These are phyloP conservation scores for Caryopteris hybrid DNA, from an alignment of 305 asterid genomes.

Conservation along the genomic window DNA sequence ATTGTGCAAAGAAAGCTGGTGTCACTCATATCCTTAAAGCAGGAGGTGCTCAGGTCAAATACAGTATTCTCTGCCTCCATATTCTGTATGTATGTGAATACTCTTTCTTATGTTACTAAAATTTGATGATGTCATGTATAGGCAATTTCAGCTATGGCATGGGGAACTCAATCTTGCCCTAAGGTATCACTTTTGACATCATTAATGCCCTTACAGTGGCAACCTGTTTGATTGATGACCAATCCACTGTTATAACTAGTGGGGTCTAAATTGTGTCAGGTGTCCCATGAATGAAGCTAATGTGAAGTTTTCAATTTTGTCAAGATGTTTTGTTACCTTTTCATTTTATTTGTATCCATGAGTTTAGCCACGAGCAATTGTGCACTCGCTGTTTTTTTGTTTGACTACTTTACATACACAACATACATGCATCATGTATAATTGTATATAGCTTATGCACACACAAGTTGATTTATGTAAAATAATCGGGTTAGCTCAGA, in stretches of 20 bases:
- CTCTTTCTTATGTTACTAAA: conserved; percentile 18
- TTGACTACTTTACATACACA: too few relatives aligned
- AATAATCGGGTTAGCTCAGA: too few relatives aligned
- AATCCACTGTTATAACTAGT: not conserved
- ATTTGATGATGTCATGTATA: conserved; percentile 21
- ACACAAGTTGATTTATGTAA: too few relatives aligned
- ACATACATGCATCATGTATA: too few relatives aligned
- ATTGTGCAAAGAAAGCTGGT: conserved; percentile 97
- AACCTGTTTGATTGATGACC: not conserved
- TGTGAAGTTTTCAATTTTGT: conserved; percentile 5
- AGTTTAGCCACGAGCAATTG: not conserved
- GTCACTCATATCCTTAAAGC: conserved; percentile 96
- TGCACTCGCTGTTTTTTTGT: too few relatives aligned
- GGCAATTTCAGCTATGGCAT: conserved; percentile 98
- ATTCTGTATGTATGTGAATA: not conserved
- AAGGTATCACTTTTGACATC: conserved; percentile 51
- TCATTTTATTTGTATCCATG: not conserved
- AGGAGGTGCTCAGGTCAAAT: conserved; percentile 92
- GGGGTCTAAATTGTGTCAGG: not conserved
- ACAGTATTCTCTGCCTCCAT: not conserved
- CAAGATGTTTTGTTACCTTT: not conserved
- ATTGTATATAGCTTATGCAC: too few relatives aligned
- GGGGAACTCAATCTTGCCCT: conserved; percentile 97
- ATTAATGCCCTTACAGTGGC: conserved; percentile 3
- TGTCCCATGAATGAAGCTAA: not conserved